These are phyloP conservation scores for Yamadazyma songkhlaensis DNA, from an alignment of 1,139 yeast genomes.

Conservation along the genomic window DNA sequence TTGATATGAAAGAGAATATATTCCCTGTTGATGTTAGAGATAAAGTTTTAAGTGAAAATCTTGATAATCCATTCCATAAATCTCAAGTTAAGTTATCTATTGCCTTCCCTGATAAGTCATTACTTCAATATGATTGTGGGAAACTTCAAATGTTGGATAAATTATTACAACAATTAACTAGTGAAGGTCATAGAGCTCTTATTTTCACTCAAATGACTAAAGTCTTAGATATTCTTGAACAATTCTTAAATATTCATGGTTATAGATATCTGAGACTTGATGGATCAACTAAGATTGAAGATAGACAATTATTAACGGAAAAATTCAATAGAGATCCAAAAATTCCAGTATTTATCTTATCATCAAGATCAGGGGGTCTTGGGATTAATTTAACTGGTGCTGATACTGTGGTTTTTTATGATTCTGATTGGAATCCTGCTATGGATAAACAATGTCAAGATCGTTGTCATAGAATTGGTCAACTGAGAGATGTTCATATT, in stretches of 20 bases:
- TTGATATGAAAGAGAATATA: slow-evolving; percentile 65
- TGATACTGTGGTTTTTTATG: slow-evolving; percentile 97
- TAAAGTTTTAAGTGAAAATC: slow-evolving; percentile 36
- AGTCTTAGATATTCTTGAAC: slow-evolving; percentile 90
- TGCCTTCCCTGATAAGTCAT: slow-evolving; percentile 93
- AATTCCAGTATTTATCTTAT: slow-evolving; percentile 87
- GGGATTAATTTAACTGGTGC: slow-evolving; percentile 99
- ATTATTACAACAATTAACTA: slow-evolving; percentile 71
- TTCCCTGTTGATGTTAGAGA: slow-evolving; percentile 39
- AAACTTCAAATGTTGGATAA: slow-evolving; percentile 82
- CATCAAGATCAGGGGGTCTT: slow-evolving; percentile 96
- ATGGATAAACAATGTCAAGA: slow-evolving; percentile 99
- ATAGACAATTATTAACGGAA: slow-evolving; percentile 91
- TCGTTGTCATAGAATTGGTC: slow-evolving; percentile 98
- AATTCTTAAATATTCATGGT: slow-evolving; percentile 91
- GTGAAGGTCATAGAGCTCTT: slow-evolving; percentile 88
- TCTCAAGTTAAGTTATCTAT: slow-evolving; percentile 85
- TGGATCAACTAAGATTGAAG: slow-evolving; percentile 97
- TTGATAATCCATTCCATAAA: slow-evolving; percentile 70
- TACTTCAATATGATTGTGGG: slow-evolving; percentile 95
- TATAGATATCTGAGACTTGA: slow-evolving; percentile 92
- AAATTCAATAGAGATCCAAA: slow-evolving; percentile 83
- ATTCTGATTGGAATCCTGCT: slow-evolving; percentile 99
- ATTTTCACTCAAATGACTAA: slow-evolving; percentile 98
- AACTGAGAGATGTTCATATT: slow-evolving; percentile 95